Base-by-base conservation (phyloP, 139 green algal genomes). In the Edaphochlamys debaryana region DNA sequence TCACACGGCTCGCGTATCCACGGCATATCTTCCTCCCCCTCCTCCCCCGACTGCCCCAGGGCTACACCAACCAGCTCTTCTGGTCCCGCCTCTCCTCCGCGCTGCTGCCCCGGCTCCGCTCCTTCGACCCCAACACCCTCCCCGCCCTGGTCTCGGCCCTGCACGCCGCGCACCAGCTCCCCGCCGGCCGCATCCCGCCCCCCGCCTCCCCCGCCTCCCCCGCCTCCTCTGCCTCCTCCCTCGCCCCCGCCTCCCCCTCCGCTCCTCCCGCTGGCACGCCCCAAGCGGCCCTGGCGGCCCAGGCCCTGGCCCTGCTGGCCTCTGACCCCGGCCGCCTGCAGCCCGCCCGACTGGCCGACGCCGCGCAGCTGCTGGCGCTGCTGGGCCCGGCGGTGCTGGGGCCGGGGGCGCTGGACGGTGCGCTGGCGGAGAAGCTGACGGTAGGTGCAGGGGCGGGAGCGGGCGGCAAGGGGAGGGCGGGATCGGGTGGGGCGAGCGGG, bases 61-160 rank as follows among this genome's bases (percentile, higher is more conserved):
- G 62, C 77, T 83, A 52, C 77, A 54, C 17, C 34, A 83, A 83
- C 77, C 63, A 63, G 42, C 20, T 74, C 15, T 83, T 83, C 77
- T 83, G 77, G 77, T 58, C 34, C 13, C 77, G 42, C 2, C 45
- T 83, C 5, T 40, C 45, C 63, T 32, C 63, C 20, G 77, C 77
- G 27, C 34, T 74, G 34, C 63, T 74, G 27, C 77, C 77, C 5
- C 45, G 77, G 19, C 42, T 83, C 42, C 19, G 4, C 25, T 34
- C 77, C 41, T 40, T 83, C 23, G 34, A 83, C 45, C 77, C 77
- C 32, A 83, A 83, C 77, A 67, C 32, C 6, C 77, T 83, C 40
- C 77, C 77, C 22, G 77, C 42, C 34, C 29, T 83, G 9, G 8
- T 83, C 13, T 4, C 11, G 32, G 63, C 45, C 13, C 63, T 75